Conservation (phyloP, 2,329 filamentous ascomycete species). For the Ramularia endophylla region DNA sequence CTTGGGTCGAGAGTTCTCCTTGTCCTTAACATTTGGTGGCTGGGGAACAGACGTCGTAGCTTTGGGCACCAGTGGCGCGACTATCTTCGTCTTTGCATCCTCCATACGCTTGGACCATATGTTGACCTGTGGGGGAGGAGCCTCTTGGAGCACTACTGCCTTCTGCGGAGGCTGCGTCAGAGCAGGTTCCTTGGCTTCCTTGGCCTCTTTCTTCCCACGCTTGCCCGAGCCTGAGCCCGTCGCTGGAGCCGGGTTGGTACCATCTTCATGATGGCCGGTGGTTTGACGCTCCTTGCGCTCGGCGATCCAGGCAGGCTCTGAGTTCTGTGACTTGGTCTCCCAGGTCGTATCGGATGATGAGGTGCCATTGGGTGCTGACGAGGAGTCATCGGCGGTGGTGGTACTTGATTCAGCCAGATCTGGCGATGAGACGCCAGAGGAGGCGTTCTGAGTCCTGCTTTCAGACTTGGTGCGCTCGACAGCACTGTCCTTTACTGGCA, state of each 20-base stretch:
- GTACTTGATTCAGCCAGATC: slow-evolving; percentile 50
- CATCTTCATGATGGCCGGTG: slow-evolving; percentile 16
- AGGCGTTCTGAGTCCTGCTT: slow-evolving; percentile 21
- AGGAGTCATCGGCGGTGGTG: slow-evolving; percentile 56
- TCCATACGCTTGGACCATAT: slow-evolving; percentile 78
- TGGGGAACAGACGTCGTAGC: slow-evolving; percentile 3
- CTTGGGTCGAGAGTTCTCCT: slow-evolving; percentile 26
- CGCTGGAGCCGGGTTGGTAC: neutral
- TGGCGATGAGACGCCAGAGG: slow-evolving; percentile 43
- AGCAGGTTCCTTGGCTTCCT: slow-evolving; percentile 22
- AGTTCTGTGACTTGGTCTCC: slow-evolving; percentile 59
- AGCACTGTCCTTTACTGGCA: slow-evolving; percentile 26
- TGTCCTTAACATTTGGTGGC: slow-evolving; percentile 6
- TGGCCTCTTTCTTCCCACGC: slow-evolving; percentile 18
- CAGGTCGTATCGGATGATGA: slow-evolving; percentile 60
- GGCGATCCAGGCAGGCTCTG: slow-evolving; percentile 59
- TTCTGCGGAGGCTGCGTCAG: slow-evolving; percentile 33
- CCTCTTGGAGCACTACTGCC: slow-evolving; percentile 65
- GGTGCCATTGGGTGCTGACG: slow-evolving; percentile 51
- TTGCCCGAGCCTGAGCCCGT: slow-evolving; percentile 3
- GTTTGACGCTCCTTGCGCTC: slow-evolving; percentile 32
- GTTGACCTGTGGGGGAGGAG: slow-evolving; percentile 77
- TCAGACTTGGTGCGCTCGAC: slow-evolving; percentile 28
- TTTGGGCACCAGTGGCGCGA: slow-evolving; percentile 14
- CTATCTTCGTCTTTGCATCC: slow-evolving; percentile 50